Evolutionary conservation across 768 basidiomycete genomes (phyloP).

Genomic region (Xerocomus spinulosus): DNA sequence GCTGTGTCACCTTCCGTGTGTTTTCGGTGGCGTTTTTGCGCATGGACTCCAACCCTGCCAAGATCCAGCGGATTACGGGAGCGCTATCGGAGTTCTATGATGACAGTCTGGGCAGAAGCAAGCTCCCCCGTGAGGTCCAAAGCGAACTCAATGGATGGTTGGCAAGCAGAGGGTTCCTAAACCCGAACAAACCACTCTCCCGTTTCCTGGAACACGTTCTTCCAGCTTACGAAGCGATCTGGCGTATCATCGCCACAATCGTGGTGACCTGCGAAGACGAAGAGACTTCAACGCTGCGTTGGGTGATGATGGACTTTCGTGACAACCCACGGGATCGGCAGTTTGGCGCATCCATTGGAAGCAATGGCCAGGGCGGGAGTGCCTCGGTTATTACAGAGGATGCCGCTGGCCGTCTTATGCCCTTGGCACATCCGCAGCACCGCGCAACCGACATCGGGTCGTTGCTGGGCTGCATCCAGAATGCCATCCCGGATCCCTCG

Average conservation of each 20-base stretch:
- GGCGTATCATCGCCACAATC: conserved; percentile 54
- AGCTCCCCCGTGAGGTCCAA: conserved; percentile 35
- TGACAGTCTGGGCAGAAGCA: conserved; percentile 20
- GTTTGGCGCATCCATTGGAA: conserved; percentile 10
- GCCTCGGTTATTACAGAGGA: conserved; percentile 20
- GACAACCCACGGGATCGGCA: conserved; percentile 29
- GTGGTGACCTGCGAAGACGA: conserved; percentile 31
- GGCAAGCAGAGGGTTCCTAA: too few species aligned
- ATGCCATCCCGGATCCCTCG: background rate
- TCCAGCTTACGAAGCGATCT: conserved; percentile 58
- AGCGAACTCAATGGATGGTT: conserved; percentile 32
- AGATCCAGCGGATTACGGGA: conserved; percentile 35
- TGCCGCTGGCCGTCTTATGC: conserved; percentile 10
- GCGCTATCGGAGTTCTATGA: conserved; percentile 44
- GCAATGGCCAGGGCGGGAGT: conserved; percentile 6
- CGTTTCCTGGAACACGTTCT: conserved; percentile 48
- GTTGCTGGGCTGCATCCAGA: conserved; percentile 15
- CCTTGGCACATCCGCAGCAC: conserved; percentile 13
- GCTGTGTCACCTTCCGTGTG: conserved; percentile 40
- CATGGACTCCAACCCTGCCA: conserved; percentile 25
- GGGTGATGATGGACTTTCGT: conserved; percentile 36
- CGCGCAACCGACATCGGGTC: conserved; percentile 1
- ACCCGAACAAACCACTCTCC: conserved; percentile 19
- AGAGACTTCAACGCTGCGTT: conserved; percentile 9
- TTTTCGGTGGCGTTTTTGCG: conserved; percentile 41